Evolutionary conservation across 805 yeast species (phyloP), one percentile per base, ranked within the genome.

Genomic region (Saccharomycopsis fermentans): DNA sequence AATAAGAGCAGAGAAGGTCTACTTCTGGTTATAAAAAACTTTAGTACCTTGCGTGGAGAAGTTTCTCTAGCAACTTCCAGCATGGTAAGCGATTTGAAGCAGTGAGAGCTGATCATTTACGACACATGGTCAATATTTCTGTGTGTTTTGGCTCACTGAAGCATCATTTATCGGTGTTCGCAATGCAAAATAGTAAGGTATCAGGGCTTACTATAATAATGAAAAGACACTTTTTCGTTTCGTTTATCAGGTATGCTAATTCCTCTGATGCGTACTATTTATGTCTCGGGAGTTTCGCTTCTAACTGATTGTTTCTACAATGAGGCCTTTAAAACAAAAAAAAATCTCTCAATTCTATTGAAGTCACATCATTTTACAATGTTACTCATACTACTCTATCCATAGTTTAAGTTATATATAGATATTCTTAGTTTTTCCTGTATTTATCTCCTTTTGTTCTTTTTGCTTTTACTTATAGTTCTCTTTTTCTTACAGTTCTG

Each of bases 21-120:
- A 78, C 74, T 80, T 55, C 81, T 80, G 69, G 97, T 89, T 19
- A 86, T 91, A 90, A 81, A 83, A 62, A 76, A 74, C 63, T 73
- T 84, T 52, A 54, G 54, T 35, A 5, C 50, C 19, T 55, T 56
- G 76, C 78, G 61, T 73, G 71, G 55, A 68, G 37, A n/a, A 50
- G 65, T 55, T 63, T 43, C 50, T 4, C 21, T 21, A 3, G 50
- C 50, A 1, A 43, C 50, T 43, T 21, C 50, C 16, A 43, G n/a
- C 12, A 43, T 43, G 50, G 50, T 21, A 2, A 21, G 29, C 50
- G 50, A 43, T 11, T 24, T 43, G 50, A 64, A 56, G 58, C 37
- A 24, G 53, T 47, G 48, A 36, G 34, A 32, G 12, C 21, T 17
- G 35, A 14, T 6, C 8, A 32, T 6, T 32, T 2, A 6, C 14